These are phyloP conservation scores for Fraxinus sp. DNA, from an alignment of 305 asterid species.

Conservation along the genomic window DNA sequence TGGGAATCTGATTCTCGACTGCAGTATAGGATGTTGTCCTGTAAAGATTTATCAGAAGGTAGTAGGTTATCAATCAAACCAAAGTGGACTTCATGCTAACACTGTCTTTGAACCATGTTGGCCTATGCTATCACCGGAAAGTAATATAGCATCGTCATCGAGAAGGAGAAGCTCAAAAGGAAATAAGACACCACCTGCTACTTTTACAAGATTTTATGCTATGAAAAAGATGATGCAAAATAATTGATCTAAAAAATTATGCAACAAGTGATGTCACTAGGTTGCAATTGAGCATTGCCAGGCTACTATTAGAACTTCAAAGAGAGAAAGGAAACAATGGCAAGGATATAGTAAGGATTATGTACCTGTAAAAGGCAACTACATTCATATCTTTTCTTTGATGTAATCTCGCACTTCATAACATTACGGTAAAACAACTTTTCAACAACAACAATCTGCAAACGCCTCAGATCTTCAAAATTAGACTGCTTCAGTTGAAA, in stretches of 20 bases:
- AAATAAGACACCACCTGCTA: background rate
- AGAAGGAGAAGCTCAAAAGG: background rate
- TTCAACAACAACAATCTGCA: constrained; percentile 63
- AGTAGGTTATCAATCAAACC: background rate
- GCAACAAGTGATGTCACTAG: background rate
- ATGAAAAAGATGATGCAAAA: background rate
- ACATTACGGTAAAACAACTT: constrained; percentile 70
- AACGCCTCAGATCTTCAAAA: constrained; percentile 49
- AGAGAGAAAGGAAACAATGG: background rate
- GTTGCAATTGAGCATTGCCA: background rate
- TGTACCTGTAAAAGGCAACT: constrained; percentile 83
- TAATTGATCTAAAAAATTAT: background rate
- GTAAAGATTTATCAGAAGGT: constrained; percentile 23
- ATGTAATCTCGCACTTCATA: constrained; percentile 46
- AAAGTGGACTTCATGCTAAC: background rate
- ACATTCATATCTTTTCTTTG: constrained; percentile 60
- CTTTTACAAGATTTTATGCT: background rate
- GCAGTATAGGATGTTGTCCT: constrained; percentile 75
- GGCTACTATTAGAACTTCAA: background rate
- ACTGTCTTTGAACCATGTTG: background rate
- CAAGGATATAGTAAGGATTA: constrained; percentile 5
- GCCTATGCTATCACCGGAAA: background rate
- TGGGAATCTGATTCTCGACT: constrained; percentile 63
- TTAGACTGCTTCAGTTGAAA: constrained; percentile 56
- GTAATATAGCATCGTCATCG: background rate